Conservation (phyloP, 306 rosid genomes). For the Fragaria iinumae region DNA sequence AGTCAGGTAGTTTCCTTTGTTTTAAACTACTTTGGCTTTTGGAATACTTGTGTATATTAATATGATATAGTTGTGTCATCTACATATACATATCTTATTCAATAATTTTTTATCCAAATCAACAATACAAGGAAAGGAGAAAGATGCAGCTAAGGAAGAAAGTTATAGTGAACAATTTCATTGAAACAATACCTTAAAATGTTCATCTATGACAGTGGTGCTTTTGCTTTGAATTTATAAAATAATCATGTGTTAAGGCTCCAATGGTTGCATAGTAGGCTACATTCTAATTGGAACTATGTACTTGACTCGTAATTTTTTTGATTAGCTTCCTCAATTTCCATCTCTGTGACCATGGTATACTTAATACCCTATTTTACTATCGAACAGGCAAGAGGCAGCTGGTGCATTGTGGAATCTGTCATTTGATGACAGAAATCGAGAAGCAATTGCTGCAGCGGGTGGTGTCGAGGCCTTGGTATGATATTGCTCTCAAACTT, state of each 20-base stretch:
- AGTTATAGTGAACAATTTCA: neutral
- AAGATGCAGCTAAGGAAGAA: neutral
- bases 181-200: neutral
- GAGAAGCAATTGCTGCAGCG: conserved; percentile 96
- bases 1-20: conserved; percentile 61
- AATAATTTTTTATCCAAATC: neutral
- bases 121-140: neutral
- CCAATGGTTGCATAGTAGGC: neutral
- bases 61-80: neutral
- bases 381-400: conserved; percentile 89
- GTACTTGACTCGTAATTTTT: neutral
- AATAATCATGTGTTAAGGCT: conserved; percentile 2
- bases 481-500: conserved; percentile 26
- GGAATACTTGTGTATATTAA: neutral
- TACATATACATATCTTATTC: neutral
- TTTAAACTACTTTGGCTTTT: neutral
- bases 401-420: conserved; percentile 99
- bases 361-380: neutral
- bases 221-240: neutral
- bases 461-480: conserved; percentile 99
- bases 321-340: neutral
- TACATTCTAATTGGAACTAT: neutral
- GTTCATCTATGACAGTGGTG: neutral
- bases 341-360: neutral
- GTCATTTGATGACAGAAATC: conserved; percentile 96